A percentile compares a stretch with the other conserved stretches of the same genome.
Evolutionary conservation across 2,329 filamentous ascomycete genomes (phyloP).

Genomic region (Curvularia lunata): DNA sequence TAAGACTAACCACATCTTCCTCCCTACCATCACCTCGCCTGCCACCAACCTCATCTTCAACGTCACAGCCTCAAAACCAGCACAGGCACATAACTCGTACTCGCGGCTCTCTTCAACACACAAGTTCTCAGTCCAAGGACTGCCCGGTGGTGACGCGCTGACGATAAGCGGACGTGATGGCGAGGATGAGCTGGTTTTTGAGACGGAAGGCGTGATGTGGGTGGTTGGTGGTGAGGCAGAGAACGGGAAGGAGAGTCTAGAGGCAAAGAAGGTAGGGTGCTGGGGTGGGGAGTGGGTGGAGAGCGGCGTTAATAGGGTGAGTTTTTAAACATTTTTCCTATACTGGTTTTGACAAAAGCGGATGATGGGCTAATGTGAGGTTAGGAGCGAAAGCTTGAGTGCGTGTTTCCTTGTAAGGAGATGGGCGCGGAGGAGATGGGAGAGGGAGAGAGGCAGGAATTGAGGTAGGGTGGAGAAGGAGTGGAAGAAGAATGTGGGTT

Average conservation of each 20-base stretch:
- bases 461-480: not conserved
- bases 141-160: slow-evolving; percentile 19
- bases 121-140: slow-evolving; percentile 16
- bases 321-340: no score
- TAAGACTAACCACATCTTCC: slow-evolving; percentile 22
- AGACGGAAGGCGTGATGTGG: slow-evolving; percentile 10
- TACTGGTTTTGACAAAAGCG: no score
- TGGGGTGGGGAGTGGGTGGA: slow-evolving; percentile 14
- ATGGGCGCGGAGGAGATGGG: slow-evolving; percentile 10
- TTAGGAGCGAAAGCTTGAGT: slow-evolving; percentile 23
- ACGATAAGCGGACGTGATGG: slow-evolving; percentile 12
- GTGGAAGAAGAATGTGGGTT: not conserved
- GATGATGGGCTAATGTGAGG: not conserved
- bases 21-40: slow-evolving; percentile 21
- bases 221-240: not conserved
- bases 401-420: slow-evolving; percentile 20
- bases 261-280: slow-evolving; percentile 15
- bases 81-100: slow-evolving; percentile 21
- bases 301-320: slow-evolving; percentile 14
- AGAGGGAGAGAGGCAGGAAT: slow-evolving; percentile 10
- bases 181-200: slow-evolving; percentile 15
- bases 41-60: slow-evolving; percentile 22
- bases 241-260: not conserved
- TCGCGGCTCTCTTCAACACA: slow-evolving; percentile 9
- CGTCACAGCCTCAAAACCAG: slow-evolving; percentile 18